Evolutionary conservation across 2,329 filamentous ascomycete genomes (phyloP), one percentile per base, ranked within the genome.

Genomic region (Fusarium beomiforme): DNA sequence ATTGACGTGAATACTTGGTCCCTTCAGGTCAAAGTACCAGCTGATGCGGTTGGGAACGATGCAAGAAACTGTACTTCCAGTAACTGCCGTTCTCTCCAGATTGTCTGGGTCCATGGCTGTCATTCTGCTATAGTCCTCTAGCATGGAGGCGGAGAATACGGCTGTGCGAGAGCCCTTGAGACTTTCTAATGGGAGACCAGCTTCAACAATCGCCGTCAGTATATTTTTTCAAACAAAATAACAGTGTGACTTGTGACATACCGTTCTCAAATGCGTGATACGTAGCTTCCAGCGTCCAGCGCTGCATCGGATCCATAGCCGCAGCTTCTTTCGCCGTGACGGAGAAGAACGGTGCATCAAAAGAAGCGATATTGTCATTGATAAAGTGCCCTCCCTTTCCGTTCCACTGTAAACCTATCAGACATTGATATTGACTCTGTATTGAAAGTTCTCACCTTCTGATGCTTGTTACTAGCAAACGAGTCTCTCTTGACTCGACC

Each of bases 261-360:
- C 62, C 81, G 51, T 64, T 71, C 33, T 83, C 80, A n/a, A 83
- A 78, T 3, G 80, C 79, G 3, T 69, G 72, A n/a, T 81, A 83
- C 2, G 79, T 70, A 19, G 74, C 53, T 51, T 82, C 81, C 12
- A 82, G 72, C 8, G 74, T 73, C 76, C 74, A 77, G 34, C 81
- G 69, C 39, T 82, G 81, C 72, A 77, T 70, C 1, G 82, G 82
- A 58, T 84, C 82, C 79, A 83, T 74, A 1, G 55, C 36, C 10
- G 62, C 33, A 5, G 62, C 58, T 23, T 65, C 62, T 31, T 51
- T 65, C 4, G 54, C 47, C 6, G 68, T 69, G 0, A 69, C 21
- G 1, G 76, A 77, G 68, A 84, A 84, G 62, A 84, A 83, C 2
- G 79, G 78, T 1, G 81, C 80, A 67, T 84, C 82, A 55, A 83